Evolutionary conservation across 2,329 filamentous ascomycete genomes (phyloP).

Genomic region (Hypoxylon sp.): DNA sequence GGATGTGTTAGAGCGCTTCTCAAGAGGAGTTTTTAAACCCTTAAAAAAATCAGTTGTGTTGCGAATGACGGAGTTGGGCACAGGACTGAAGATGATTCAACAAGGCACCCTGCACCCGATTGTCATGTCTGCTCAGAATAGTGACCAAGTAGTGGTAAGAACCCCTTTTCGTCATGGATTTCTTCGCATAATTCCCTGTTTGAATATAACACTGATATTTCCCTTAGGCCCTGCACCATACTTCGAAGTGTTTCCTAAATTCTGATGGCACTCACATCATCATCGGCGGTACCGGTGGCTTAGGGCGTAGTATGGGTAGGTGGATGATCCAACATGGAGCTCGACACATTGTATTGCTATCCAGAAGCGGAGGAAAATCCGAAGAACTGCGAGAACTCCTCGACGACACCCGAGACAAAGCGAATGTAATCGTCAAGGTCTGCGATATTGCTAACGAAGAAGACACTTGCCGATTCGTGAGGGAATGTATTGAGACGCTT

Average conservation of each 20-base stretch:
- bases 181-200: neutral
- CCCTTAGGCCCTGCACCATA: conserved; percentile 29
- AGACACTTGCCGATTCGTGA: conserved; percentile 42
- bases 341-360: conserved; percentile 50
- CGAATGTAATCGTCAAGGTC: conserved; percentile 45
- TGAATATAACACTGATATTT: conserved; percentile 11
- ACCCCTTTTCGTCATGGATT: neutral
- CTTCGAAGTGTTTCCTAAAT: conserved; percentile 37
- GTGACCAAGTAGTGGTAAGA: conserved; percentile 35
- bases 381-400: conserved; percentile 41
- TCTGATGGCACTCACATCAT: conserved; percentile 50
- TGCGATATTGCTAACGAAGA: conserved; percentile 48
- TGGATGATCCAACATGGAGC: conserved; percentile 50
- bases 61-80: conserved; percentile 25
- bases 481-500: conserved; percentile 41
- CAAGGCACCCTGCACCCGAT: conserved; percentile 35
- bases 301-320: conserved; percentile 42
- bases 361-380: conserved; percentile 45
- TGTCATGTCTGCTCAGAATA: conserved; percentile 28
- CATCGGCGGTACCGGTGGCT: conserved; percentile 51
- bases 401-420: conserved; percentile 38
- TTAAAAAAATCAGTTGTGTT: conserved; percentile 30
- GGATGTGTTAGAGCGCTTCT: conserved; percentile 28
- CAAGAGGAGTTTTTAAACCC: conserved; percentile 26
- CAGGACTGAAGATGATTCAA: conserved; percentile 37